Base-by-base conservation (phyloP, 768 basidiomycete species). In the Serendipita sp. region DNA sequence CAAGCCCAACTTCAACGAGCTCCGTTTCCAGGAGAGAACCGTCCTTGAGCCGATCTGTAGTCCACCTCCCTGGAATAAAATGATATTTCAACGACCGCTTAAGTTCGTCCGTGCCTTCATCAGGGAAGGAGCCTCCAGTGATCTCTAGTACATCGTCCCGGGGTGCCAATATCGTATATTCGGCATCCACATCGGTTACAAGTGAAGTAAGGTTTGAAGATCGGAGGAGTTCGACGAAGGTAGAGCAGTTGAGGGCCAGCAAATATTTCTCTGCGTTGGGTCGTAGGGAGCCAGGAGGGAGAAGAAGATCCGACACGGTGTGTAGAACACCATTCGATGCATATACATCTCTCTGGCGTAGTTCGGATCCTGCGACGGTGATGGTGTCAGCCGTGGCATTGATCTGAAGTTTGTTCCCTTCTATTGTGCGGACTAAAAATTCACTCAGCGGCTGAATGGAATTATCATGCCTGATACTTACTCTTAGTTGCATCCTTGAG, bases 271-370 rank as follows among this genome's bases (percentile, higher is more conserved):
- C 96, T 16, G 94, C 88, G 3, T 94, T 98, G 48, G 93, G 76
- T 66, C 83, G 78, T 28, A 95, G 81, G 51, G 88, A 80, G 15
- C 83, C 85, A 2, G 81, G 79, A 4, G 92, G 89, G 10, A 94
- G 73, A 13, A 99, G 81, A 28, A 98, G 82, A 13, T 84, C 82
- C 13, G 88, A 88, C 30, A 98, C 81, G 47, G 92, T 82, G 73
- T 99, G 96, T 15, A 98, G 73, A 48, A 98, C 96, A 56, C 95
- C 96, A 70, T 99, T 99, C 35, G 89, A 86, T 3, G 90, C 94
- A 70, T 93, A 92, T 41, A 96, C 83, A 70, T 99, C 92, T 3
- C 83, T 82, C n/a, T 85, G 77, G 3, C 85, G 70, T 47, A 95
- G 78, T 28, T 78, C 76, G 4, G 87, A 83, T 53, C 75, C 75